phyloP scores from a whole-genome alignment of 1,139 yeast species.

The Scheffersomyces cryptocercus region DNA sequence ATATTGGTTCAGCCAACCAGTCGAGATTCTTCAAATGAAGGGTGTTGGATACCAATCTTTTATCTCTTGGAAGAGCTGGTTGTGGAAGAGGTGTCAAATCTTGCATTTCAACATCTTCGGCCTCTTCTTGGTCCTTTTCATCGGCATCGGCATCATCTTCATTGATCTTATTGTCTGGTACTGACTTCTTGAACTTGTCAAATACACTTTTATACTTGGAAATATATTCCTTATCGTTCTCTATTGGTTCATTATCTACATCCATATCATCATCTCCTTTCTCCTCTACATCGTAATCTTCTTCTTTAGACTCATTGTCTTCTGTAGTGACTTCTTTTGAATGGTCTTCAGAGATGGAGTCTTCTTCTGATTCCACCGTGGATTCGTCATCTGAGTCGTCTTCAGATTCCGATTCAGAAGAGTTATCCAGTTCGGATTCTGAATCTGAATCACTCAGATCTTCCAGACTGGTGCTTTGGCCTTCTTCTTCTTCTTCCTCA shows the following conservation, averaged over 20 bases:
- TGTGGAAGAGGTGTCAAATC: slow-evolving; percentile 83
- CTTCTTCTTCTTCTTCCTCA: slow-evolving; percentile 2
- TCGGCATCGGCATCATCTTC: not conserved
- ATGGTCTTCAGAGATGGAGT: not conserved
- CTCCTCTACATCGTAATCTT: slow-evolving; percentile 3
- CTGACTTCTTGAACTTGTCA: slow-evolving; percentile 26
- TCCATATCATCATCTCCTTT: slow-evolving; percentile 8
- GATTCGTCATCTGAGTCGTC: not conserved
- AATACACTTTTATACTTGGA: slow-evolving; percentile 34
- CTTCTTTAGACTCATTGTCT: slow-evolving; percentile 7
- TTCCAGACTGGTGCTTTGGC: not conserved
- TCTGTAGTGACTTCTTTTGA: slow-evolving; percentile 2
- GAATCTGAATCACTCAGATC: slow-evolving; percentile 7
- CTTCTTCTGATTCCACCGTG: not conserved
- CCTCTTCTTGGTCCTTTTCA: slow-evolving; percentile 23
- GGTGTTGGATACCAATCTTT: slow-evolving; percentile 37
- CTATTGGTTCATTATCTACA: slow-evolving; percentile 3
- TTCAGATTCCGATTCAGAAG: not conserved
- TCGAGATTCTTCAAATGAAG: slow-evolving; percentile 46
- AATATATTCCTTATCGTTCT: slow-evolving; percentile 18
- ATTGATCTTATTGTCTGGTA: slow-evolving; percentile 4
- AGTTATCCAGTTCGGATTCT: too few species aligned
- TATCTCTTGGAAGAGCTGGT: slow-evolving; percentile 63
- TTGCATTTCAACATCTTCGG: slow-evolving; percentile 35
- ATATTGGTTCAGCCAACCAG: slow-evolving; percentile 71